phyloP scores from a whole-genome alignment of 768 basidiomycete species.

The Mrakia hoshinonis region DNA sequence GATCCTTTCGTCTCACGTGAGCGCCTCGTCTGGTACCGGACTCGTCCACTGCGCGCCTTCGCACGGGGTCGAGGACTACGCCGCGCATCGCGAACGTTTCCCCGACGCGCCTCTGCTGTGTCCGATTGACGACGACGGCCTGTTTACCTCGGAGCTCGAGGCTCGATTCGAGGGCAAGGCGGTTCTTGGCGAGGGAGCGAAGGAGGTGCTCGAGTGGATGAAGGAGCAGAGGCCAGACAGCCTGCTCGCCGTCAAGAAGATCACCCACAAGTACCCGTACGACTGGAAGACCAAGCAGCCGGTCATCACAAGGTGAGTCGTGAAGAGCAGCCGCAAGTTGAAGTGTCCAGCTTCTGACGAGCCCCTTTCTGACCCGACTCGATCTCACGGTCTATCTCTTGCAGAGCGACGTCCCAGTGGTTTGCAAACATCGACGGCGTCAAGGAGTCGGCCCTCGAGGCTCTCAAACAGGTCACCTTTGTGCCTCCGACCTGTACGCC shows the following conservation, averaged over 20 bases:
- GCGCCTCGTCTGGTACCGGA: constrained; percentile 79
- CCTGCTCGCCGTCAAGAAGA: constrained; percentile 58
- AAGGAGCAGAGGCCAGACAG: constrained; percentile 46
- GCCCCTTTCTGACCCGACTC: background rate
- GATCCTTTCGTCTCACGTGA: constrained; percentile 68
- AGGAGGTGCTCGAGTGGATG: constrained; percentile 55
- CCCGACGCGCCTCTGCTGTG: constrained; percentile 50
- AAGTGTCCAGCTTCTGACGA: background rate
- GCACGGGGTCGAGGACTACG: constrained; percentile 88
- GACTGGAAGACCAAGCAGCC: constrained; percentile 95
- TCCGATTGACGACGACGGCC: constrained; percentile 71
- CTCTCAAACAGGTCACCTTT: constrained; percentile 64
- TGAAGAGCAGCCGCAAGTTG: background rate
- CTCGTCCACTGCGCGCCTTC: constrained; percentile 93
- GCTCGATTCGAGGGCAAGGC: constrained; percentile 54
- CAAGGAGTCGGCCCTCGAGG: constrained; percentile 62
- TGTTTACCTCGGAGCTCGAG: constrained; percentile 51
- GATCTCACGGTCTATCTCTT: background rate
- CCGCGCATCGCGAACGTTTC: constrained; percentile 38
- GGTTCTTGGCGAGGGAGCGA: constrained; percentile 65
- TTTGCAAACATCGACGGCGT: constrained; percentile 84
- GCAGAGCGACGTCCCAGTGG: constrained; percentile 90
- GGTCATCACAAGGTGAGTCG: constrained; percentile 71
- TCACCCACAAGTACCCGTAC: constrained; percentile 85
- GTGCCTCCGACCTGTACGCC: constrained; percentile 62